phyloP scores from a whole-genome alignment of 768 basidiomycete species.

The Gyrodon lividus region DNA sequence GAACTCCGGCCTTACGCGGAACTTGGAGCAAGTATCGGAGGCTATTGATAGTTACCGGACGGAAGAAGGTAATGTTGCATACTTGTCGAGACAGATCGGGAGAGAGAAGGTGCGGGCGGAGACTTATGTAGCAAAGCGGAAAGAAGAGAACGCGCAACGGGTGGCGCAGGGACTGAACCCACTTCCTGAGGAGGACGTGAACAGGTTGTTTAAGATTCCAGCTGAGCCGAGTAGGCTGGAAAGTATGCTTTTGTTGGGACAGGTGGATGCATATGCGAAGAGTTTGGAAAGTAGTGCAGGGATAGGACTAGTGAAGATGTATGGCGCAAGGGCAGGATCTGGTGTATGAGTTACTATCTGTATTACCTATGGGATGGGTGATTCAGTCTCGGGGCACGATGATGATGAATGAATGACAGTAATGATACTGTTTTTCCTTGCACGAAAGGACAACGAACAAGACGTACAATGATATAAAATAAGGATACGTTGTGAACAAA shows the following conservation, averaged over 20 bases:
- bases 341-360: conserved; percentile 3
- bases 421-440: too few relatives aligned
- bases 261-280: conserved; percentile 84
- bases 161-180: conserved; percentile 82
- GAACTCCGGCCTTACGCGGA: conserved; percentile 64
- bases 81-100: conserved; percentile 82
- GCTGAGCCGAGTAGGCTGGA: conserved; percentile 87
- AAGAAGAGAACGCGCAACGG: conserved; percentile 81
- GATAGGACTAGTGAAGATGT: conserved; percentile 79
- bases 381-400: too few relatives aligned
- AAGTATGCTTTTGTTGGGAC: conserved; percentile 80
- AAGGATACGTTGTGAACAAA: too few relatives aligned
- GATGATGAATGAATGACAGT: too few relatives aligned
- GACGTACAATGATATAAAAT: too few relatives aligned
- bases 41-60: conserved; percentile 82
- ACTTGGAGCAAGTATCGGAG: conserved; percentile 83
- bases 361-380: not conserved
- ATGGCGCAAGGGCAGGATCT: conserved; percentile 50
- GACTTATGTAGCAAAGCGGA: conserved; percentile 75
- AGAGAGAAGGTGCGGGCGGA: conserved; percentile 83
- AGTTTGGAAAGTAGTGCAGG: conserved; percentile 65
- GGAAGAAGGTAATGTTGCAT: conserved; percentile 91
- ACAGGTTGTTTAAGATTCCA: conserved; percentile 84
- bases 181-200: conserved; percentile 83
- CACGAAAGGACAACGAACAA: too few relatives aligned